Percentiles rank a stretch among this genome's conserved stretches.
phyloP scores from a whole-genome alignment of 495 filamentous ascomycete species.

The Neurospora africana region DNA sequence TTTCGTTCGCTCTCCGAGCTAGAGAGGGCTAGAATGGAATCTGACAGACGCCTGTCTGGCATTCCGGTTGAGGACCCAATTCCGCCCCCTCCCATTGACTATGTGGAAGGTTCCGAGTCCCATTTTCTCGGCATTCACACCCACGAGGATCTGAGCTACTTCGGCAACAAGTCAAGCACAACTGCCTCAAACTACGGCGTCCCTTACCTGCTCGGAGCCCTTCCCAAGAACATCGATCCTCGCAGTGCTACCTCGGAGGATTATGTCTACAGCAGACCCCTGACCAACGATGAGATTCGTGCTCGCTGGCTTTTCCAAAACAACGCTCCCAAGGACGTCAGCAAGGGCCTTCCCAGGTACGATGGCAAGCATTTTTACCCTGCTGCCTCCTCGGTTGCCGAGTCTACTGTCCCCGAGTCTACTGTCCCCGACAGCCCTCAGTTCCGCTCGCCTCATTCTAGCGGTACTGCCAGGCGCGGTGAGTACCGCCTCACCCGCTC shows the following conservation, averaged over 20 bases:
- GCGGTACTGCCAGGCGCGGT: constrained; percentile 5
- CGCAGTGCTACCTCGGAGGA: constrained; percentile 25
- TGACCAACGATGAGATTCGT: constrained; percentile 39
- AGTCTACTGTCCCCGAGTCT: constrained; percentile 2
- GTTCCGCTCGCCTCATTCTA: background rate
- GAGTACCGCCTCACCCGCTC: constrained; percentile 14
- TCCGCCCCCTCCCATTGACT: background rate
- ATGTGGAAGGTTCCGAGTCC: background rate
- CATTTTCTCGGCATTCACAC: background rate
- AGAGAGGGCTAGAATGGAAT: background rate
- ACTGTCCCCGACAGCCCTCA: background rate
- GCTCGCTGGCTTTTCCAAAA: constrained; percentile 44
- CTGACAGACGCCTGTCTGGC: background rate
- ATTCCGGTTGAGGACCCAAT: background rate
- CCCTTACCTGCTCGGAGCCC: constrained; percentile 35
- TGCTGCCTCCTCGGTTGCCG: constrained; percentile 29
- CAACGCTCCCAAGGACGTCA: constrained; percentile 27
- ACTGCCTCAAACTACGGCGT: constrained; percentile 8
- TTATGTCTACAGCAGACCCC: constrained; percentile 34
- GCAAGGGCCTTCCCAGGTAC: constrained; percentile 42
- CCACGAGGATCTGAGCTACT: background rate
- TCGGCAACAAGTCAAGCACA: constrained; percentile 3
- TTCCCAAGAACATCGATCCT: constrained; percentile 27
- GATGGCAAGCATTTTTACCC: constrained; percentile 49
- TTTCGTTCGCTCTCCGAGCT: background rate